A percentile compares a stretch with the other conserved stretches of the same genome.
Conservation (phyloP, 371 early-diverging fungal species). For the Sporodiniella umbellata region DNA sequence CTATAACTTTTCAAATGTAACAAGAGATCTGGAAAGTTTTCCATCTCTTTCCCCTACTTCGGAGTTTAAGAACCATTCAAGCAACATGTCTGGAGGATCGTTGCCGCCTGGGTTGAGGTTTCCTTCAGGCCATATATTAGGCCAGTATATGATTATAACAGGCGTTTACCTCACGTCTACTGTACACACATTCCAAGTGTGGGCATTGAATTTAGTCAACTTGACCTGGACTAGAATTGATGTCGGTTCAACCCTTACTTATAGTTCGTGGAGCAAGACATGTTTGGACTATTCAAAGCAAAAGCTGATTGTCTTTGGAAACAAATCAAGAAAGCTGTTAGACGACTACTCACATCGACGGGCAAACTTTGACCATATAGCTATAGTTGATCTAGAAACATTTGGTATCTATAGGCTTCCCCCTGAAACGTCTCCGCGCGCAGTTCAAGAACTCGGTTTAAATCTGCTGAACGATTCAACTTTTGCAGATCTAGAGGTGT, state of each 20-base stretch:
- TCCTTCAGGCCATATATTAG: slow-evolving; percentile 63
- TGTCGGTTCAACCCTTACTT: slow-evolving; percentile 60
- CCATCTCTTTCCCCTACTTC: slow-evolving; percentile 33
- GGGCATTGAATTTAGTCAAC: slow-evolving; percentile 68
- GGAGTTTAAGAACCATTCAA: slow-evolving; percentile 51
- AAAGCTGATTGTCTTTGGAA: slow-evolving; percentile 68
- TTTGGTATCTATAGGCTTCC: slow-evolving; percentile 69
- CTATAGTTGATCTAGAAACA: slow-evolving; percentile 69
- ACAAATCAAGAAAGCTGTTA: slow-evolving; percentile 62
- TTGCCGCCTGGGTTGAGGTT: slow-evolving; percentile 81
- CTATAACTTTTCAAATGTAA: slow-evolving; percentile 75
- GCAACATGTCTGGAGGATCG: slow-evolving; percentile 54
- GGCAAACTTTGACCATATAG: slow-evolving; percentile 73
- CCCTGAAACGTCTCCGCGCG: slow-evolving; percentile 48
- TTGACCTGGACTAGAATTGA: slow-evolving; percentile 68
- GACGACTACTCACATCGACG: slow-evolving; percentile 78
- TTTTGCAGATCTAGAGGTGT: slow-evolving; percentile 66
- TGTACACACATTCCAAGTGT: slow-evolving; percentile 67
- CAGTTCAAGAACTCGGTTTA: slow-evolving; percentile 57
- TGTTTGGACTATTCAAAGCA: slow-evolving; percentile 59
- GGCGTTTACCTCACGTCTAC: slow-evolving; percentile 73
- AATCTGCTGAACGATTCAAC: slow-evolving; percentile 64
- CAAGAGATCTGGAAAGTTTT: slow-evolving; percentile 66
- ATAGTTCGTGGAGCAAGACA: slow-evolving; percentile 81
- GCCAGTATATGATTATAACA: slow-evolving; percentile 69